A percentile compares a stretch with the other conserved stretches of the same genome.
phyloP scores from a whole-genome alignment of 345 rosid genomes.

The Eucalyptus caleyi region DNA sequence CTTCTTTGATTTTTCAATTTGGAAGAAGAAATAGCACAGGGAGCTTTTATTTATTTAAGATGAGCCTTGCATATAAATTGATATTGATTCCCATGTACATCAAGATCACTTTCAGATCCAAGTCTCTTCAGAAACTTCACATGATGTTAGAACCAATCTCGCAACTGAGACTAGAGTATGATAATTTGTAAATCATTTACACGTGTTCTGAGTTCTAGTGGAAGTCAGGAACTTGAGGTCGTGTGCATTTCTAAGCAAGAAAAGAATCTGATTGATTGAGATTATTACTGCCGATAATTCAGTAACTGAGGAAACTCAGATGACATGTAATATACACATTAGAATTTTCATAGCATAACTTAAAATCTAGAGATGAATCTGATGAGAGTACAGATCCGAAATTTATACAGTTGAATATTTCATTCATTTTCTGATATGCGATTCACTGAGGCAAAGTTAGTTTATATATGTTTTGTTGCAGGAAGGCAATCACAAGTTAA shows the following conservation, averaged over 20 bases:
- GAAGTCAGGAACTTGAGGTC: not conserved
- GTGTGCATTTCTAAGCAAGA: not conserved
- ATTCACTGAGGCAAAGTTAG: not conserved
- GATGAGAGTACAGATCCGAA: not conserved
- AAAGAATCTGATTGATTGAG: not conserved
- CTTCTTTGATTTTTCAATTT: not conserved
- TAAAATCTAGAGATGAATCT: not conserved
- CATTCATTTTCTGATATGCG: not conserved
- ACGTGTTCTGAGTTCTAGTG: not conserved
- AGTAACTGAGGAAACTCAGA: not conserved
- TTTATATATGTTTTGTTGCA: not conserved
- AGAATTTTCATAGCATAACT: not conserved
- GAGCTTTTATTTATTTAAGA: not conserved
- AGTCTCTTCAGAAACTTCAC: not conserved
- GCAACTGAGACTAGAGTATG: not conserved
- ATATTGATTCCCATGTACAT: not conserved
- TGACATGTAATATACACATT: not conserved
- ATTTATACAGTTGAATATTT: not conserved
- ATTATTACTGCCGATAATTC: not conserved
- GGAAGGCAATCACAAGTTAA: not conserved
- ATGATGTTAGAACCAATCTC: not conserved
- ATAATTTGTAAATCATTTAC: not conserved
- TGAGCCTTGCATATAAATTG: not conserved
- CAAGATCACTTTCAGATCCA: not conserved
- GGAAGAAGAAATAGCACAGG: not conserved